Conservation (phyloP, 257 asterid species). For the Salvia rosmarinus region DNA sequence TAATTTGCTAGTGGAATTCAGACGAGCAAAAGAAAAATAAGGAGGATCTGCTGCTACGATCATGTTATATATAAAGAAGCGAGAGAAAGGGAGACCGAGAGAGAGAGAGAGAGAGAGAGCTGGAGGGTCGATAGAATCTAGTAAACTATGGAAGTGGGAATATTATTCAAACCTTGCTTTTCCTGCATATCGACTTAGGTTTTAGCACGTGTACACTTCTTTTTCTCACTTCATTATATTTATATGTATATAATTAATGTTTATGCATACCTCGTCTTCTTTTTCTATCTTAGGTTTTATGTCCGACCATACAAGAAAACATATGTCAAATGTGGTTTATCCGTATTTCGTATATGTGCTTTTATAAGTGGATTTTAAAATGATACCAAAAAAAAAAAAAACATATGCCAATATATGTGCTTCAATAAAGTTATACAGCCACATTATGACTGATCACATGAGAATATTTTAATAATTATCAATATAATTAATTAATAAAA, state of each 20-base stretch:
- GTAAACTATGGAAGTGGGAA: background rate
- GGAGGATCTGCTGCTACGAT: background rate
- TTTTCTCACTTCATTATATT: background rate
- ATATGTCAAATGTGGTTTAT: background rate
- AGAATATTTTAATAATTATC: too few relatives aligned
- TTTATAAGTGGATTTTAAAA: too few relatives aligned
- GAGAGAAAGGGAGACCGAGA: background rate
- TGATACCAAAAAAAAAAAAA: too few relatives aligned
- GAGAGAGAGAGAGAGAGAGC: conserved; percentile 29
- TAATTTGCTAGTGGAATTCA: background rate
- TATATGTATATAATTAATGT: background rate
- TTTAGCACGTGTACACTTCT: background rate
- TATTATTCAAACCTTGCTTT: conserved; percentile 6
- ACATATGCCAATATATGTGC: too few relatives aligned
- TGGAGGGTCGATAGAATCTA: conserved; percentile 26
- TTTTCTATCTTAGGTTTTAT: background rate
- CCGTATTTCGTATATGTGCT: too few relatives aligned
- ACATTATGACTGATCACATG: too few relatives aligned
- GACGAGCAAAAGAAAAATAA: background rate
- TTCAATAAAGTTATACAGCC: too few relatives aligned
- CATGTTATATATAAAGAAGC: background rate
- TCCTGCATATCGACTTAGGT: background rate
- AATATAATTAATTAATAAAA: too few relatives aligned
- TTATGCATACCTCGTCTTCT: background rate
- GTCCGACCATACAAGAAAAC: background rate